These are phyloP conservation scores for Sphaceloma murrayae DNA, from an alignment of 2,329 filamentous ascomycete species.

Conservation along the genomic window DNA sequence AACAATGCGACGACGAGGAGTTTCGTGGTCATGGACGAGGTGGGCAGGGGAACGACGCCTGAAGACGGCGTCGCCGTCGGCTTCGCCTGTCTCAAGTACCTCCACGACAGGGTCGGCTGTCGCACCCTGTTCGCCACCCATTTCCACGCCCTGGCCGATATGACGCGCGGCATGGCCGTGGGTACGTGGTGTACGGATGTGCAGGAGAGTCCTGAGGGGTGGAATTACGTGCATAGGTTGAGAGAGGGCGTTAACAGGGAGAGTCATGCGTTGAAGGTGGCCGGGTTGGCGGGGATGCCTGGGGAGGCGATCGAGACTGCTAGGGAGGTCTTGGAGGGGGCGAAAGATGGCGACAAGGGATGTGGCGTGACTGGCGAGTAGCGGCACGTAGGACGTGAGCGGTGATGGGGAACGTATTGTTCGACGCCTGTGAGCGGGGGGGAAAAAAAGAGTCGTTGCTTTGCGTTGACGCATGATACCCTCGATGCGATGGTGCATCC, in stretches of 20 bases:
- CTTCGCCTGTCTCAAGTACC: constrained; percentile 76
- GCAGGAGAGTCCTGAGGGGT: constrained; percentile 57
- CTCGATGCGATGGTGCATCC: too few species aligned
- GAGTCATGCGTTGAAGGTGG: constrained; percentile 94
- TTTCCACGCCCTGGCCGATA: constrained; percentile 76
- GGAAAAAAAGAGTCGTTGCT: background rate
- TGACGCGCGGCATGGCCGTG: constrained; percentile 55
- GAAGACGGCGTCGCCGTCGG: constrained; percentile 85
- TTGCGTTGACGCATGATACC: background rate
- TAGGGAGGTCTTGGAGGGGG: constrained; percentile 42
- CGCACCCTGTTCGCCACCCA: constrained; percentile 89
- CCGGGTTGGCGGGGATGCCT: constrained; percentile 72
- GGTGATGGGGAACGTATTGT: background rate
- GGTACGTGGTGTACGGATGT: constrained; percentile 85
- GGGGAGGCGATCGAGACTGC: constrained; percentile 62
- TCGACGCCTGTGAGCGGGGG: background rate
- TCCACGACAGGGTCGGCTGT: constrained; percentile 67
- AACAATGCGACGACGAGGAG: constrained; percentile 71
- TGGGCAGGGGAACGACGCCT: constrained; percentile 86
- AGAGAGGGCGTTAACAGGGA: constrained; percentile 71
- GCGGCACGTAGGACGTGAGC: too few species aligned
- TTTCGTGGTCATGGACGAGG: constrained; percentile 96
- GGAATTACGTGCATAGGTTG: constrained; percentile 79
- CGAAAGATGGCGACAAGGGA: constrained; percentile 17
- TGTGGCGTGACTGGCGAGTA: background rate